Evolutionary conservation across 768 basidiomycete genomes (phyloP).

Genomic region (Pleurotus citrinopileatus): DNA sequence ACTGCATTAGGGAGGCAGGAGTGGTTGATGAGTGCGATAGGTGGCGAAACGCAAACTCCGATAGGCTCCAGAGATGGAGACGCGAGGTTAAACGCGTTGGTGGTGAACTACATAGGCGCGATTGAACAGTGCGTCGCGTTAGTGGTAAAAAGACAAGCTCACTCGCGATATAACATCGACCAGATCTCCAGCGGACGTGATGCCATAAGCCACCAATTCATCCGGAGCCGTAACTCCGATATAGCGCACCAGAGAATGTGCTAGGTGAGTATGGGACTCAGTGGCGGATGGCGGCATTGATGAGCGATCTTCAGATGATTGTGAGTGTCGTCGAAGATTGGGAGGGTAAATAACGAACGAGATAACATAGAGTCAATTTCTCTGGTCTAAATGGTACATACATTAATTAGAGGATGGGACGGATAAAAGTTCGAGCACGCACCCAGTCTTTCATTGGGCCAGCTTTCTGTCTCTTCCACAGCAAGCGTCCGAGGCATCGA

Average conservation of each 20-base stretch:
- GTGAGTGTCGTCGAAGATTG: slow-evolving; percentile 1
- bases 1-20: slow-evolving; percentile 87
- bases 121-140: slow-evolving; percentile 8
- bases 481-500: slow-evolving; percentile 71
- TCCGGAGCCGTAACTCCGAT: slow-evolving; percentile 56
- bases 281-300: slow-evolving; percentile 44
- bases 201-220: slow-evolving; percentile 55
- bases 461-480: slow-evolving; percentile 61
- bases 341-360: slow-evolving; percentile 44
- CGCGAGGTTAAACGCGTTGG: slow-evolving; percentile 88
- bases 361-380: slow-evolving; percentile 74
- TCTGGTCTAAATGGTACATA: slow-evolving; percentile 38
- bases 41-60: slow-evolving; percentile 81
- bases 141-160: slow-evolving; percentile 17
- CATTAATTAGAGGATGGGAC: not conserved
- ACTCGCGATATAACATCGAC: slow-evolving; percentile 75
- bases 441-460: slow-evolving; percentile 60
- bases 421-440: slow-evolving; percentile 19
- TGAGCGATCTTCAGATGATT: slow-evolving; percentile 46
- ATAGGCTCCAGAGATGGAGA: slow-evolving; percentile 75
- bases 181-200: slow-evolving; percentile 58
- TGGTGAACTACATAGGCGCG: slow-evolving; percentile 61
- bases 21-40: slow-evolving; percentile 82
- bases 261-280: slow-evolving; percentile 65
- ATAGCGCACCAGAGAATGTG: slow-evolving; percentile 73